Evolutionary conservation across 805 yeast genomes (phyloP), one percentile per base, ranked within the genome.

Genomic region (Ogataea methanolica): DNA sequence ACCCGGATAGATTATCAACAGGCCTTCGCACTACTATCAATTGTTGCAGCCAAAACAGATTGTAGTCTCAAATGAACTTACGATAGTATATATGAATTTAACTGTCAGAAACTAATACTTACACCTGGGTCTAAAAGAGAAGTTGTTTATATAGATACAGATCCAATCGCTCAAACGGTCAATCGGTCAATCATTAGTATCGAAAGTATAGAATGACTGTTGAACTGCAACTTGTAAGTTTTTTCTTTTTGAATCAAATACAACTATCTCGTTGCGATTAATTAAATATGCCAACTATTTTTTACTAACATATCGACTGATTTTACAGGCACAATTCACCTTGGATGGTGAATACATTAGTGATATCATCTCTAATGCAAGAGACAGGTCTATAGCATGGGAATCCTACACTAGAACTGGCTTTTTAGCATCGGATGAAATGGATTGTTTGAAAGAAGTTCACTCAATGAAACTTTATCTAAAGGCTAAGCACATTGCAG

Each of bases 331-430:
- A 29, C 70, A 68, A 49, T 70, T 75, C 52, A 52, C 64, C 45
- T 67, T 86, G 57, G 91, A 88, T 53, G 84, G 88, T 64, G 76
- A 76, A 33, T 81, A 77, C 57, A 72, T 88, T 60, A 74, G 76
- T 48, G 91, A 84, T 57, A 76, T 83, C 45, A 74, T 84, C 56
- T 73, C 76, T 54, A 80, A 80, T 51, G 82, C 89, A 53, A 75
- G 94, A 58, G 83, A 87, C 50, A 79, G 94, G 54, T 82, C 91
- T 33, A 79, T 90, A 47, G 95, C 96, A 33, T 91, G 97, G 97
- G 95, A 88, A 60, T 95, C 95, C 9, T 81, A 86, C 57, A 83
- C 87, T 11, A 76, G 96, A 46, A 83, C 91, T 17, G 82, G 79
- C 42, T 77, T 82, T 40, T 72, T 91, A 36, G 69, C 83, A 39